Evolutionary conservation across 495 filamentous ascomycete species (phyloP).

Genomic region (Penicillium parvum): DNA sequence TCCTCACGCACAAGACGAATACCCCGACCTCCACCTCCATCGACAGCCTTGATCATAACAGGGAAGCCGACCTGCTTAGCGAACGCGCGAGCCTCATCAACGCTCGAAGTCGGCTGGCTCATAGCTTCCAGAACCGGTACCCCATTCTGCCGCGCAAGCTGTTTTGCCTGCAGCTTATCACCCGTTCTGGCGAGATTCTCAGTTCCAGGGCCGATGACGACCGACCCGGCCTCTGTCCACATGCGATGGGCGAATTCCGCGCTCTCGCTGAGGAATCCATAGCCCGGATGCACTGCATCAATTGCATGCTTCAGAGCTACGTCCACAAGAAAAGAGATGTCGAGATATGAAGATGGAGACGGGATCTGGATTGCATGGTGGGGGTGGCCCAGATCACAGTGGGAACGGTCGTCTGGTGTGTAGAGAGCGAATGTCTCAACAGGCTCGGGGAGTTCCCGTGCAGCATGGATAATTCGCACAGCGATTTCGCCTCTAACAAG

Average conservation of each 20-base stretch:
- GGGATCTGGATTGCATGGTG: slow-evolving; percentile 44
- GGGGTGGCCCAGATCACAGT: slow-evolving; percentile 44
- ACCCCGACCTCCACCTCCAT: slow-evolving; percentile 50
- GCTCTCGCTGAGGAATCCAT: slow-evolving; percentile 60
- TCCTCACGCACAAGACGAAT: slow-evolving; percentile 40
- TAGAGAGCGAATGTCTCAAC: slow-evolving; percentile 53
- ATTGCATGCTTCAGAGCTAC: slow-evolving; percentile 46
- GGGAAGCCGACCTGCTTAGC: slow-evolving; percentile 46
- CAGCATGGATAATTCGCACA: slow-evolving; percentile 52
- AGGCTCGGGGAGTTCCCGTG: slow-evolving; percentile 44
- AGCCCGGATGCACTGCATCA: slow-evolving; percentile 58
- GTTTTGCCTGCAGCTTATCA: slow-evolving; percentile 53
- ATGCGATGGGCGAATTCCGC: slow-evolving; percentile 49
- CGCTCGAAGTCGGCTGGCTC: slow-evolving; percentile 33
- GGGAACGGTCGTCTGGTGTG: slow-evolving; percentile 49
- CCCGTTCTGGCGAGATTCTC: slow-evolving; percentile 49
- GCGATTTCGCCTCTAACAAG: slow-evolving; percentile 55
- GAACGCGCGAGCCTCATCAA: slow-evolving; percentile 40
- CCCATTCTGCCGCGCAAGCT: slow-evolving; percentile 48
- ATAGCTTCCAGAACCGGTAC: slow-evolving; percentile 53
- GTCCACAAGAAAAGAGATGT: slow-evolving; percentile 43
- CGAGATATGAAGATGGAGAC: slow-evolving; percentile 48
- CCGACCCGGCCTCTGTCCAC: slow-evolving; percentile 44
- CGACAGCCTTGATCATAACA: slow-evolving; percentile 54
- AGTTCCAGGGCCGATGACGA: slow-evolving; percentile 53